Evolutionary conservation across 78 protist species (phyloP).

Genomic region (Protostelium mycophagum): DNA sequence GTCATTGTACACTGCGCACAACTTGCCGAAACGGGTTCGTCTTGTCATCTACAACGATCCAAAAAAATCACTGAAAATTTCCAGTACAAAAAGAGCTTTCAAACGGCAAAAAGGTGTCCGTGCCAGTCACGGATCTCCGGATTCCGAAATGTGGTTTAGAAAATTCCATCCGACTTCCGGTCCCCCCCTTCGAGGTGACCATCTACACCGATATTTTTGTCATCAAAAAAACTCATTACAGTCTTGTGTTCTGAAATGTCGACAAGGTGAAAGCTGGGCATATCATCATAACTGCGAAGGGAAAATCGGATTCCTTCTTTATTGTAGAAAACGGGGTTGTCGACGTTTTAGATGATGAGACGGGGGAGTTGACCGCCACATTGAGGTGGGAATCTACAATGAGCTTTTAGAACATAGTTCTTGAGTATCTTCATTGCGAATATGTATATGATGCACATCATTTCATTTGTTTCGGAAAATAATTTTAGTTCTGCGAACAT

Average conservation of each 20-base stretch:
- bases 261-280: conserved; percentile 15
- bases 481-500: too few species aligned
- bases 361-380: background rate
- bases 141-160: conserved; percentile 47
- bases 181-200: background rate
- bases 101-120: background rate
- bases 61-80: background rate
- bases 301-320: conserved; percentile 12
- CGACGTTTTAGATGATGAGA: conserved; percentile 7
- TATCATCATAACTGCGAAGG: conserved; percentile 17
- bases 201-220: too few species aligned
- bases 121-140: conserved; percentile 14
- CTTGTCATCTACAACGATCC: too few species aligned
- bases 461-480: too few species aligned
- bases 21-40: background rate
- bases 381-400: too few species aligned
- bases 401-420: too few species aligned
- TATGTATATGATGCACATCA: too few species aligned
- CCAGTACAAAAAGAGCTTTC: background rate
- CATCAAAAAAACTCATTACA: too few species aligned
- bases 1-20: conserved; percentile 34
- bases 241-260: too few species aligned
- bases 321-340: conserved; percentile 27
- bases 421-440: too few species aligned
- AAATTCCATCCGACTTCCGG: conserved; percentile 15